Percentiles rank a stretch among this genome's conserved stretches.
phyloP scores from a whole-genome alignment of 2,329 filamentous ascomycete species.

The Hypoxylon sp. region DNA sequence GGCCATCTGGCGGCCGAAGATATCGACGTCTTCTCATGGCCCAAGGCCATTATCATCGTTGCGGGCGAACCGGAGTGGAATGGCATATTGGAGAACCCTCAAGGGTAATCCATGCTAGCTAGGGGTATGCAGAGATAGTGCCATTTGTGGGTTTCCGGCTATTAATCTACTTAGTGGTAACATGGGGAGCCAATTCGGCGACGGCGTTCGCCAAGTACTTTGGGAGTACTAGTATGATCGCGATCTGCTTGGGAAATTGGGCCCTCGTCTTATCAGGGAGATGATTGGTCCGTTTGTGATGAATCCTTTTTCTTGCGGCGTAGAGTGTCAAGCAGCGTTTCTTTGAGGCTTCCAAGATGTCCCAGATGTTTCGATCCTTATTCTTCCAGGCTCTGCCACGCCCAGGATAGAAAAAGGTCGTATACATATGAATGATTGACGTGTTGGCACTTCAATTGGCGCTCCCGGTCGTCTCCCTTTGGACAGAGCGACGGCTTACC shows the following conservation, averaged over 20 bases:
- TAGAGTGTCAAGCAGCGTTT: conserved; percentile 14
- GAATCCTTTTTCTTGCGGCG: conserved; percentile 27
- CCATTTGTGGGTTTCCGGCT: conserved; percentile 29
- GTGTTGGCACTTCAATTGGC: conserved; percentile 25
- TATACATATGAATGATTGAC: not conserved
- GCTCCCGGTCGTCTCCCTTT: conserved; percentile 14
- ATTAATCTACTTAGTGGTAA: conserved; percentile 34
- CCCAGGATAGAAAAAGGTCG: conserved; percentile 11
- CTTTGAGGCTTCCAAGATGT: conserved; percentile 14
- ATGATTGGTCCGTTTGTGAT: conserved; percentile 30
- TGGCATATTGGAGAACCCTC: conserved; percentile 23
- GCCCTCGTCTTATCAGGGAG: conserved; percentile 14
- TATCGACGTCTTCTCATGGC: conserved; percentile 12
- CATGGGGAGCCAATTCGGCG: conserved; percentile 2
- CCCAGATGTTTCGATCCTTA: conserved; percentile 5
- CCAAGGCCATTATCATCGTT: conserved; percentile 18
- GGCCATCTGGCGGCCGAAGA: conserved; percentile 22
- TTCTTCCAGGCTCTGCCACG: conserved; percentile 14
- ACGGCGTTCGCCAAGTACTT: conserved; percentile 15
- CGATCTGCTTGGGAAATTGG: conserved; percentile 39
- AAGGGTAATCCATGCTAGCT: conserved; percentile 25
- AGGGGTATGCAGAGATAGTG: conserved; percentile 34
- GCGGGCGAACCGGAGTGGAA: conserved; percentile 31
- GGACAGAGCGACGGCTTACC: conserved; percentile 11
- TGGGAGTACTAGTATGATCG: conserved; percentile 31